Conservation (phyloP, 345 rosid species). For the Brassica incana region DNA sequence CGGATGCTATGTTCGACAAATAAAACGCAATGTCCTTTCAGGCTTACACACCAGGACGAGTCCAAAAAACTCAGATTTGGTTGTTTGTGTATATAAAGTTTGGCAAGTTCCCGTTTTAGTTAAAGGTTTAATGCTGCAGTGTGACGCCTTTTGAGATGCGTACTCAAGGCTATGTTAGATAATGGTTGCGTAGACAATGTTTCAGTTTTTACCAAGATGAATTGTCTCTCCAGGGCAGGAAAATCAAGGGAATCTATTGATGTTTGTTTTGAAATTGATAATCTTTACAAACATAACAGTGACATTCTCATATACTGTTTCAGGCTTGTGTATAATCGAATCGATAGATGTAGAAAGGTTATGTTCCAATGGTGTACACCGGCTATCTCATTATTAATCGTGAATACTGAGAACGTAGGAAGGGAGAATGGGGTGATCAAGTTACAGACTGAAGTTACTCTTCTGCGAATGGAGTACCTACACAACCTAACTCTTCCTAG, state of each 20-base stretch:
- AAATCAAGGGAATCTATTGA: slow-evolving; percentile 26
- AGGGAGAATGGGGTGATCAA: slow-evolving; percentile 46
- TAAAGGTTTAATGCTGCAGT: slow-evolving; percentile 19
- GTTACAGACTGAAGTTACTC: slow-evolving; percentile 22
- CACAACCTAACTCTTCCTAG: background rate
- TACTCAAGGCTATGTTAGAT: slow-evolving; percentile 54
- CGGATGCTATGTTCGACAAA: background rate
- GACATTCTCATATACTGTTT: slow-evolving; percentile 7
- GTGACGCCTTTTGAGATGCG: slow-evolving; percentile 50
- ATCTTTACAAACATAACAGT: slow-evolving; percentile 27
- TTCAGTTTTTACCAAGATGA: slow-evolving; percentile 75
- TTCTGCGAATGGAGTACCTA: slow-evolving; percentile 38
- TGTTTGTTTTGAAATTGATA: background rate
- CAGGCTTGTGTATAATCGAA: slow-evolving; percentile 36
- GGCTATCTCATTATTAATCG: slow-evolving; percentile 49
- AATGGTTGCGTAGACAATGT: slow-evolving; percentile 63
- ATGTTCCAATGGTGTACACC: slow-evolving; percentile 65
- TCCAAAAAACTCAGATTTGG: background rate
- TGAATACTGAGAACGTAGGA: slow-evolving; percentile 24
- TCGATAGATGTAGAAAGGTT: slow-evolving; percentile 59
- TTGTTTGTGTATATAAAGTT: background rate
- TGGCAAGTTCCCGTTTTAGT: background rate
- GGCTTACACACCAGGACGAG: background rate
- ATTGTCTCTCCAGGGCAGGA: slow-evolving; percentile 49
- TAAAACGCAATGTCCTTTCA: background rate